phyloP scores from a whole-genome alignment of 2,329 filamentous ascomycete species.

The Ascochyta viciae-villosae region DNA sequence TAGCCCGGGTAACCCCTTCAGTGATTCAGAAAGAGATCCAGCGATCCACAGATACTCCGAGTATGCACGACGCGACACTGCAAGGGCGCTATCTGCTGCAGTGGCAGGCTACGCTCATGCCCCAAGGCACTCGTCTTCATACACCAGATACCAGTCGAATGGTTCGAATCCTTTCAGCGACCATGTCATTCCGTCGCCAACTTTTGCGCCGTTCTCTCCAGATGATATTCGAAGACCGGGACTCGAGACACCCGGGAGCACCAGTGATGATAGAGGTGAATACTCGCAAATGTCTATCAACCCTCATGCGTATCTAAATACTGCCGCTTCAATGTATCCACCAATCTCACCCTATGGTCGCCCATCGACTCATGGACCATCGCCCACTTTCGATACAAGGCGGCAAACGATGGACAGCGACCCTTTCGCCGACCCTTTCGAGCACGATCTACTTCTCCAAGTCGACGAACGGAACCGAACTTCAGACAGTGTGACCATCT shows the following conservation, averaged over 20 bases:
- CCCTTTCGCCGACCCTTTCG: constrained; percentile 34
- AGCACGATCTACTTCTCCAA: constrained; percentile 40
- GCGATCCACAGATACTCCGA: constrained; percentile 13
- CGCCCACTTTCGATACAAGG: constrained; percentile 1
- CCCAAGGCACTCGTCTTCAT: constrained; percentile 11
- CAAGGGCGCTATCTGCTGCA: constrained; percentile 20
- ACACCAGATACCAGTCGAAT: constrained; percentile 6
- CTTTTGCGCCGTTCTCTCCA: constrained; percentile 25
- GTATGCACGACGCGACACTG: constrained; percentile 16
- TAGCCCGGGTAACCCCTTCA: constrained; percentile 20
- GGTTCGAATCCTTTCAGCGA: constrained; percentile 23
- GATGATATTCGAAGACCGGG: constrained; percentile 23
- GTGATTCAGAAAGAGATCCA: constrained; percentile 14
- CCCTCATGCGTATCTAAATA: constrained; percentile 24
- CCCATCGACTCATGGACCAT: constrained; percentile 8
- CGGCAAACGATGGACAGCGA: constrained; percentile 22
- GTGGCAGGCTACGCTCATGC: constrained; percentile 19
- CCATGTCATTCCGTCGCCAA: constrained; percentile 30
- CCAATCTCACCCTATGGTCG: constrained; percentile 32
- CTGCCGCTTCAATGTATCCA: constrained; percentile 28
- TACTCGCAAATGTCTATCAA: constrained; percentile 26
- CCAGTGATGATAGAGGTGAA: constrained; percentile 24
- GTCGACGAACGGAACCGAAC: constrained; percentile 39
- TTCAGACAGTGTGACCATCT: constrained; percentile 36
- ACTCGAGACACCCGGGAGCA: constrained; percentile 4